Evolutionary conservation across 306 rosid genomes (phyloP).

Genomic region (Rosa multiflora): DNA sequence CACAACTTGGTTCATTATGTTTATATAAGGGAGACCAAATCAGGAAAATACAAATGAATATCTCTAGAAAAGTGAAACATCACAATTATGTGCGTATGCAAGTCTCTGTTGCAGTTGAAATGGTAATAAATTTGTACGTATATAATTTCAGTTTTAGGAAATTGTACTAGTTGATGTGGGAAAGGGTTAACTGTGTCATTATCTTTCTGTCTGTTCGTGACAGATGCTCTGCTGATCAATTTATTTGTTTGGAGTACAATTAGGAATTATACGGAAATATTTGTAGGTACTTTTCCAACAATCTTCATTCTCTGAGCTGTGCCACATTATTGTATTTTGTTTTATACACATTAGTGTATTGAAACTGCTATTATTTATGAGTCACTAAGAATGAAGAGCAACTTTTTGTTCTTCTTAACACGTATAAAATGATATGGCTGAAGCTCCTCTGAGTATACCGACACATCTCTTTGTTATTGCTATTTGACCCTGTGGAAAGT

Average conservation of each 20-base stretch:
- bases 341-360: not conserved
- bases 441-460: not conserved
- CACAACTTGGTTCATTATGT: not conserved
- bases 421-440: not conserved
- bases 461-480: not conserved
- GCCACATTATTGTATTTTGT: not conserved
- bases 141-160: not conserved
- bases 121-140: not conserved
- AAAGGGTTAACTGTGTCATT: not conserved
- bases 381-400: not conserved
- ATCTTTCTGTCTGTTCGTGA: not conserved
- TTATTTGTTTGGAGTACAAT: not conserved
- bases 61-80: not conserved
- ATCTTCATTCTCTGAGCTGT: not conserved
- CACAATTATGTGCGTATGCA: not conserved
- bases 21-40: not conserved
- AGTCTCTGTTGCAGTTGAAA: not conserved
- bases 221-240: not conserved
- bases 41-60: not conserved
- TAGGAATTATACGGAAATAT: not conserved
- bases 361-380: not conserved
- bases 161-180: not conserved
- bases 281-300: not conserved
- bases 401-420: not conserved
- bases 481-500: not conserved